phyloP scores from a whole-genome alignment of 306 rosid species.

The Prinsepia uniflora region DNA sequence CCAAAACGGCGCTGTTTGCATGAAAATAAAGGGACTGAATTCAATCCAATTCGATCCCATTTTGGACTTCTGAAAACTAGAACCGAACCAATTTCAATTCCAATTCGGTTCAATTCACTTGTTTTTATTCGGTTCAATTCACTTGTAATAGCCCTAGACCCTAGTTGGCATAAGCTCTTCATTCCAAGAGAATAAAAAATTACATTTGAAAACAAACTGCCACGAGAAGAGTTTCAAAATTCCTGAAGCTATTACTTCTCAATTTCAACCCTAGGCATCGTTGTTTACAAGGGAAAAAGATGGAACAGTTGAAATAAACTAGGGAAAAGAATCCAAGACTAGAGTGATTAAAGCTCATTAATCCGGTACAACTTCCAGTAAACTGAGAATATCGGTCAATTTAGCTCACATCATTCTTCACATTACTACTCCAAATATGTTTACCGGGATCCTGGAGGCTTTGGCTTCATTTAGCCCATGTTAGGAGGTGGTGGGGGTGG shows the following conservation, averaged over 20 bases:
- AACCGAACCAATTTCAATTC: no score
- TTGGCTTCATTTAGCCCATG: constrained; percentile 41
- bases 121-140: no score
- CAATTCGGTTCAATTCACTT: no score
- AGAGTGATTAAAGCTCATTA: not conserved
- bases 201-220: not conserved
- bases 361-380: constrained; percentile 3
- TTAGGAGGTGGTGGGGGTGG: constrained; percentile 68
- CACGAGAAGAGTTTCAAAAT: not conserved
- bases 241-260: not conserved
- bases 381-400: not conserved
- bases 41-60: no score
- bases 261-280: not conserved
- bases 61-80: no score
- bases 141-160: no score
- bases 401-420: not conserved
- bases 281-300: not conserved
- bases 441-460: constrained; percentile 14
- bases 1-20: no score
- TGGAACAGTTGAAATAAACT: not conserved
- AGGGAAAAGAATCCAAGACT: not conserved
- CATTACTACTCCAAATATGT: not conserved
- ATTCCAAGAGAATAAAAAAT: not conserved
- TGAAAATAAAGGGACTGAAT: no score
- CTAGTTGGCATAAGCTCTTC: not conserved